Percentiles rank a stretch among this genome's conserved stretches.
These are phyloP conservation scores for Cystofilobasidium capitatum DNA, from an alignment of 768 basidiomycete genomes.

Conservation along the genomic window DNA sequence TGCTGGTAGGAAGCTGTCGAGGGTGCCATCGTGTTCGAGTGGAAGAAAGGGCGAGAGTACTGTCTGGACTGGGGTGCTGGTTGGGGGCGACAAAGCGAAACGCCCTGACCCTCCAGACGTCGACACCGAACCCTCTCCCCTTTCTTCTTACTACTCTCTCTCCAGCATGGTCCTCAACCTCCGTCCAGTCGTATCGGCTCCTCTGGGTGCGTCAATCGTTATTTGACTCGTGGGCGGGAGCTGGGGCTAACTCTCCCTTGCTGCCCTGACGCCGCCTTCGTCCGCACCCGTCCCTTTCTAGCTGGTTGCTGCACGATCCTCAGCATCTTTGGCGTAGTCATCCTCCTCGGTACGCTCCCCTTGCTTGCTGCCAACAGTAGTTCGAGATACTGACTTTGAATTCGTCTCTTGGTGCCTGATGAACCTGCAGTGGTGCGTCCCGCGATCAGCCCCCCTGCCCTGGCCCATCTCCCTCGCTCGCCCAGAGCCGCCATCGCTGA, in stretches of 20 bases:
- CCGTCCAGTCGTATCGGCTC: constrained; percentile 20
- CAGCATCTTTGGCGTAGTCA: constrained; percentile 23
- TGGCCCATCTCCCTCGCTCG: too few species aligned
- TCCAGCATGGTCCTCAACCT: constrained; percentile 5
- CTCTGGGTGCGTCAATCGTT: constrained; percentile 11
- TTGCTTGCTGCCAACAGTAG: neutral
- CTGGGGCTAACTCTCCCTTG: neutral
- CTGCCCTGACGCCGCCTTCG: neutral
- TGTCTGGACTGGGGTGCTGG: too few species aligned
- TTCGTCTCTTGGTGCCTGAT: neutral
- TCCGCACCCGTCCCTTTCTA: neutral
- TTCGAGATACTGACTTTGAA: neutral
- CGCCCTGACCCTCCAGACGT: too few species aligned
- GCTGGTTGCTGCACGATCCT: constrained; percentile 27
- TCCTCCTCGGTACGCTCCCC: constrained; percentile 15
- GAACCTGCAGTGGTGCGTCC: constrained; percentile 6
- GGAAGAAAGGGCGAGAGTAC: too few species aligned
- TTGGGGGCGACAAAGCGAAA: too few species aligned
- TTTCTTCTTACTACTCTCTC: too few species aligned
- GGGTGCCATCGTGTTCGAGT: too few species aligned
- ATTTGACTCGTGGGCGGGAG: neutral
- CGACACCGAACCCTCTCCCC: too few species aligned
- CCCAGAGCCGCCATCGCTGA: too few species aligned
- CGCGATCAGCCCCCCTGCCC: too few species aligned
- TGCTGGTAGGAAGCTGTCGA: neutral